phyloP scores from a whole-genome alignment of 208 protist species.

The Zelonia costaricensis region DNA sequence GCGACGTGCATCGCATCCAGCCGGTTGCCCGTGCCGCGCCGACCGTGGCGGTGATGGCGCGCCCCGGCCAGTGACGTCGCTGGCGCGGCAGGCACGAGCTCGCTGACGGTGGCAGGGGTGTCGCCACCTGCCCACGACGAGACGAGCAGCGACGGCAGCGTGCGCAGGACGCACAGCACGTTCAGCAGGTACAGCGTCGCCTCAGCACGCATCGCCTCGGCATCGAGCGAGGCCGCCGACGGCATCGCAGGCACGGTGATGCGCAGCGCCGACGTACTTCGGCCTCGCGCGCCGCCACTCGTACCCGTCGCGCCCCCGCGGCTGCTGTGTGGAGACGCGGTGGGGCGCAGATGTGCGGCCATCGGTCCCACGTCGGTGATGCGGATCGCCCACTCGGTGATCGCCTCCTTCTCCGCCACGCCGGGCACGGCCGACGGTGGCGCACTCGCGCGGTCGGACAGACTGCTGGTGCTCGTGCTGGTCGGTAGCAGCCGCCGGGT shows the following conservation, averaged over 20 bases:
- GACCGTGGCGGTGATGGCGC: neutral
- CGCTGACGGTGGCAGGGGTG: neutral
- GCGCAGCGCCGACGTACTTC: too few relatives aligned
- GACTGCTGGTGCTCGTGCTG: too few relatives aligned
- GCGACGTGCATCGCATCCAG: constrained; percentile 18
- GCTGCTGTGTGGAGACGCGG: neutral
- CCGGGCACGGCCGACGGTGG: too few relatives aligned
- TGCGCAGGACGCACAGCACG: constrained; percentile 18
- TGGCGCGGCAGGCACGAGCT: too few relatives aligned
- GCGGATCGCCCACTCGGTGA: neutral
- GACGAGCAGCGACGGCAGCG: constrained; percentile 6
- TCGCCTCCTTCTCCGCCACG: neutral
- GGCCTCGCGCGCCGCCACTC: too few relatives aligned
- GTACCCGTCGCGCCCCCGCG: too few relatives aligned
- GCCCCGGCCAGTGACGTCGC: too few relatives aligned
- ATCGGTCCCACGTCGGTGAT: neutral
- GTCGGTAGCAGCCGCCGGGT: too few relatives aligned
- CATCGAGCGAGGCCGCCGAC: neutral
- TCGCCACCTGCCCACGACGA: neutral
- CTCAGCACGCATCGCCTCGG: too few relatives aligned
- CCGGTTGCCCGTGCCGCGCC: neutral
- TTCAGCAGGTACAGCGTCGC: constrained; percentile 11
- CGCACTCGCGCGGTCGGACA: too few relatives aligned
- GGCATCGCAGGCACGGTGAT: neutral
- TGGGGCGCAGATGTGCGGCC: too few relatives aligned